Conservation (phyloP, 129 eudicot genomes). For the Sambucus nigra region DNA sequence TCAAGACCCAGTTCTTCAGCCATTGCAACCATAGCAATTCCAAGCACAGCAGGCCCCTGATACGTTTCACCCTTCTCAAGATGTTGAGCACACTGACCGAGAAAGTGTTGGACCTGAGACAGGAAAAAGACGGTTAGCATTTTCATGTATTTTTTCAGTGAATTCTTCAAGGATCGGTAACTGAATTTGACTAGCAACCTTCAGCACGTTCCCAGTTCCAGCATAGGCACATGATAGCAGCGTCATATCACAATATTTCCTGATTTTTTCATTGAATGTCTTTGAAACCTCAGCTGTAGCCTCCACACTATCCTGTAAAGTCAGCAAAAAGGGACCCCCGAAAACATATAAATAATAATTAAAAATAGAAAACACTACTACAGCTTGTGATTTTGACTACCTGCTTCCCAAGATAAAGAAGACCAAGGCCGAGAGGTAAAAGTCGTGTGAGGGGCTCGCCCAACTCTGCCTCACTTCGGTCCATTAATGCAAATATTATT, state of each 20-base stretch:
- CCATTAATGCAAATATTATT: conserved; percentile 89
- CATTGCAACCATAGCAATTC: conserved; percentile 99
- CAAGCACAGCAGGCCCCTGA: conserved; percentile 99
- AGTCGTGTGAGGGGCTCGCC: conserved; percentile 81
- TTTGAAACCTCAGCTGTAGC: conserved; percentile 98
- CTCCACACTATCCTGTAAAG: conserved; percentile 79
- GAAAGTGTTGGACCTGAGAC: conserved; percentile 83
- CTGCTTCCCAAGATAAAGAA: conserved; percentile 95
- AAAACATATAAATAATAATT: too few relatives aligned
- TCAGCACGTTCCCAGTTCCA: conserved; percentile 93
- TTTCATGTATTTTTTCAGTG: not conserved
- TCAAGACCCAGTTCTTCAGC: conserved; percentile 95
- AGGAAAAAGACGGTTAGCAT: conserved; percentile 5
- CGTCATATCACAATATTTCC: conserved; percentile 94
- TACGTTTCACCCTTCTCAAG: conserved; percentile 89
- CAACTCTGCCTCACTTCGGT: conserved; percentile 76
- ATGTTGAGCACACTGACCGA: conserved; percentile 96
- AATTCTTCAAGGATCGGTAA: not conserved
- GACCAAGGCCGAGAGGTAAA: conserved; percentile 85
- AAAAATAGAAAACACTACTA: not conserved
- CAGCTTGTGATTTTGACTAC: conserved; percentile 18
- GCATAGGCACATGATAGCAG: conserved; percentile 95
- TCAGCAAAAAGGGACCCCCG: too few relatives aligned
- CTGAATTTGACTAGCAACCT: conserved; percentile 29
- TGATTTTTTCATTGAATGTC: conserved; percentile 83